Base-by-base conservation (phyloP, 2,329 filamentous ascomycete genomes). In the Colletotrichum spaethianum region DNA sequence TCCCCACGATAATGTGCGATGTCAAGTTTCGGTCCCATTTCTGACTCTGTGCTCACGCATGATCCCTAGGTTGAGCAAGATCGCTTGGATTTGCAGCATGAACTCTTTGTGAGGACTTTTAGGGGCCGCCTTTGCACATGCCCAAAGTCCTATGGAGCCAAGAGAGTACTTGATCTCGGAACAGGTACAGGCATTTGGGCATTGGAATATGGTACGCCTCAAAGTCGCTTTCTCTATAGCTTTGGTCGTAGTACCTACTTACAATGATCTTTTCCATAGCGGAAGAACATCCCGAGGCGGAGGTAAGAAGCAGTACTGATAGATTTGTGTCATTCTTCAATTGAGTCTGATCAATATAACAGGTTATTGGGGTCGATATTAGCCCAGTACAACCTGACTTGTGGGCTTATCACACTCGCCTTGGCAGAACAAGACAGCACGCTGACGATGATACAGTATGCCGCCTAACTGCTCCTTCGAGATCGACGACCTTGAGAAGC, bases 381-480 rank as follows among this genome's bases (percentile, higher is more conserved):
- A 73, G 70, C 31, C 73, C 73, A 0, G 67, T 74, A 5, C 71
- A 74, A 11, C 71, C 73, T 1, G 63, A 67, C 3, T 73, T 72
- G 72, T 74, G 12, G 50, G 72, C 26, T 4, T 0, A 5, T 20
- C 16, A 20, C 31, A 2, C 26, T 4, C 0, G 8, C 7, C 4
- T 14, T 1, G 6, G 3, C 0, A 18, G 9, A 2, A 1, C 26
- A 1, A 20, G 3, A 4, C 4, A 5, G 8, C n/a, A n/a, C n/a
- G n/a, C 52, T 60, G 18, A 60, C 5, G 2, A 3, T 0, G 7
- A 20, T 4, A 2, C 2, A 78, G 76, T 67, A 83, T 85, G 9
- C 85, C 86, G 0, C 81, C 83, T 0, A 88, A 88, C 68, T 79
- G 85, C 57, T 77, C 77, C 9, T 88, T 88, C 73, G 81, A 83